These are phyloP conservation scores for Dactylellina cionopaga DNA, from an alignment of 2,329 filamentous ascomycete genomes.

Conservation along the genomic window DNA sequence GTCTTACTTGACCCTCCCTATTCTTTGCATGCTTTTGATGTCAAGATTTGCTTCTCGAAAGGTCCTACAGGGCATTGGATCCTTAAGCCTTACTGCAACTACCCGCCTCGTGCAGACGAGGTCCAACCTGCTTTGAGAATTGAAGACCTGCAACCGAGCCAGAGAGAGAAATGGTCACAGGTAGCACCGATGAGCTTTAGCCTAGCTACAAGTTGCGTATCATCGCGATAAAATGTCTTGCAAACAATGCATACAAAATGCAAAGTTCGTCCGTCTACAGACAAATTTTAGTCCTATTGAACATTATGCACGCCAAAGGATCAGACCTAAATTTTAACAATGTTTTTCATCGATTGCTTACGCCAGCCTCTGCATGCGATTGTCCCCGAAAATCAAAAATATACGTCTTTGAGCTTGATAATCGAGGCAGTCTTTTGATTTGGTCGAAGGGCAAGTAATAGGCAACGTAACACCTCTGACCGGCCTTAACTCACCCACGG, in stretches of 20 bases:
- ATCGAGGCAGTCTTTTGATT: no score
- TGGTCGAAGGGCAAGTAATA: no score
- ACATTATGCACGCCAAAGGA: not conserved
- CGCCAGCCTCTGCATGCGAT: constrained; percentile 3
- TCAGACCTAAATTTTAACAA: not conserved
- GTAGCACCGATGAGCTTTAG: not conserved
- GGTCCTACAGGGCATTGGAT: constrained; percentile 14
- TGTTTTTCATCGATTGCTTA: constrained; percentile 8
- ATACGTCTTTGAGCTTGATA: no score
- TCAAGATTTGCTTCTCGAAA: constrained; percentile 33
- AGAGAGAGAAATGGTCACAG: not conserved
- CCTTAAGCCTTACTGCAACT: constrained; percentile 41
- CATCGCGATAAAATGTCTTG: no score
- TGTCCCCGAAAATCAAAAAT: not conserved
- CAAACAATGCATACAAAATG: constrained; percentile 3
- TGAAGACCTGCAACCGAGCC: no score
- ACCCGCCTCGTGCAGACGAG: constrained; percentile 37
- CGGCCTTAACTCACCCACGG: not conserved
- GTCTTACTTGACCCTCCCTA: constrained; percentile 5
- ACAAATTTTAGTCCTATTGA: not conserved
- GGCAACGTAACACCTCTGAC: no score
- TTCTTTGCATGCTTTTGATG: constrained; percentile 30
- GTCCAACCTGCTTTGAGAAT: no score
- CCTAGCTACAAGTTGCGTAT: not conserved
- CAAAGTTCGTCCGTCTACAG: not conserved